A percentile compares a stretch with the other conserved stretches of the same genome.
Conservation (phyloP, 768 basidiomycete species). For the Candolleomyces aberdarensis region DNA sequence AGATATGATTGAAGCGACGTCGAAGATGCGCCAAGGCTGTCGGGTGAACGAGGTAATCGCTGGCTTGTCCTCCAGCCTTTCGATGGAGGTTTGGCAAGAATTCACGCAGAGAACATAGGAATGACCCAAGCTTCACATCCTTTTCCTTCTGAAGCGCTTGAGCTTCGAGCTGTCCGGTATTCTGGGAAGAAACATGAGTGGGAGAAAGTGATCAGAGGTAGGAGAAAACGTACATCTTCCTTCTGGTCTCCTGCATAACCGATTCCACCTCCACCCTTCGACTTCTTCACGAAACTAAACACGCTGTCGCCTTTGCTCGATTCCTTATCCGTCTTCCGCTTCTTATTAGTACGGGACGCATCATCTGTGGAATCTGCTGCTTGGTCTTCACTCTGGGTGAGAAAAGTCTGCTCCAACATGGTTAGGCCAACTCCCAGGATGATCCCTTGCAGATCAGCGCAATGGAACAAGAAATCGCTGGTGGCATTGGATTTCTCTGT, state of each 20-base stretch:
- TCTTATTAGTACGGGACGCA: conserved; percentile 38
- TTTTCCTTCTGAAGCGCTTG: conserved; percentile 66
- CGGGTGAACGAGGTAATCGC: conserved; percentile 91
- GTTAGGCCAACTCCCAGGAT: conserved; percentile 88
- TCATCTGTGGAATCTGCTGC: conserved; percentile 27
- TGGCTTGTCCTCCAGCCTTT: conserved; percentile 69
- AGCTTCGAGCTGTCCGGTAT: conserved; percentile 77
- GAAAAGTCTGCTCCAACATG: conserved; percentile 76
- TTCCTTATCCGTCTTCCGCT: conserved; percentile 38
- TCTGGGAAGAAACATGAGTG: conserved; percentile 38
- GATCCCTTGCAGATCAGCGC: conserved; percentile 84
- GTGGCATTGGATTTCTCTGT: conserved; percentile 40
- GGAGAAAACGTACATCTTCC: conserved; percentile 70
- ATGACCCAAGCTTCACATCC: conserved; percentile 67
- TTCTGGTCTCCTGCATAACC: conserved; percentile 83
- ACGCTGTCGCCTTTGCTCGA: conserved; percentile 47
- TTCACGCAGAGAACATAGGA: conserved; percentile 70
- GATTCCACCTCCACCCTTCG: conserved; percentile 58
- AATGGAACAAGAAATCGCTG: conserved; percentile 77
- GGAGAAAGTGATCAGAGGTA: not conserved
- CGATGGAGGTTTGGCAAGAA: conserved; percentile 84
- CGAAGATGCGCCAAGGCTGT: conserved; percentile 90
- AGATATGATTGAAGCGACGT: conserved; percentile 84
- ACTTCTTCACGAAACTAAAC: conserved; percentile 46
- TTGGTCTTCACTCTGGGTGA: conserved; percentile 45